Conservation (phyloP, 2,329 filamentous ascomycete genomes). For the Penicillium brasilianum region DNA sequence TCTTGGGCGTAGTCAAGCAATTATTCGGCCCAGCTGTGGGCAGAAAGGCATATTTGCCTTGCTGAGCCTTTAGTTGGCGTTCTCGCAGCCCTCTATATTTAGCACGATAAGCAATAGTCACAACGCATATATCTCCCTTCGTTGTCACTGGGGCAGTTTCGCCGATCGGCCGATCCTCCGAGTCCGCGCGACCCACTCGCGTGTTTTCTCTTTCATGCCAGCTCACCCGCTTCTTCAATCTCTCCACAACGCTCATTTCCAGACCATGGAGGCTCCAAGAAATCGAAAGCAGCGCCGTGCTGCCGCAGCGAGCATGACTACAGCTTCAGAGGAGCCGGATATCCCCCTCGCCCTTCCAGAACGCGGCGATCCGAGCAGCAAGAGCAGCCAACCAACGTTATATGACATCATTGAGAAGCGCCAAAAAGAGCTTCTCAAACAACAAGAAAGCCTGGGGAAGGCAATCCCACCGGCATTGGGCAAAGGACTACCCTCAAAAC, state of each 20-base stretch:
- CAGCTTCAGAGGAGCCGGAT: slow-evolving; percentile 18
- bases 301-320: slow-evolving; percentile 31
- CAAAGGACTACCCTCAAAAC: slow-evolving; percentile 14
- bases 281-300: slow-evolving; percentile 51
- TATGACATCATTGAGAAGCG: slow-evolving; percentile 53
- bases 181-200: slow-evolving; percentile 11
- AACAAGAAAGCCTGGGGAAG: slow-evolving; percentile 11
- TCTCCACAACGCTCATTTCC: background rate
- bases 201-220: slow-evolving; percentile 15
- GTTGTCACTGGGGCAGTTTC: background rate
- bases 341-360: slow-evolving; percentile 28
- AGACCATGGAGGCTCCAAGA: slow-evolving; percentile 36
- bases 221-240: slow-evolving; percentile 6
- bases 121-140: background rate
- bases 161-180: slow-evolving; percentile 7
- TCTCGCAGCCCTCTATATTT: background rate
- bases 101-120: background rate
- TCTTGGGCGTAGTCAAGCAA: background rate
- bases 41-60: background rate
- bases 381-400: slow-evolving; percentile 44
- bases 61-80: background rate
- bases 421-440: slow-evolving; percentile 40
- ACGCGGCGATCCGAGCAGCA: slow-evolving; percentile 36
- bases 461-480: background rate
- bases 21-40: no score